These are phyloP conservation scores for Leavenworthia alabamica DNA, from an alignment of 345 rosid genomes.

Conservation along the genomic window DNA sequence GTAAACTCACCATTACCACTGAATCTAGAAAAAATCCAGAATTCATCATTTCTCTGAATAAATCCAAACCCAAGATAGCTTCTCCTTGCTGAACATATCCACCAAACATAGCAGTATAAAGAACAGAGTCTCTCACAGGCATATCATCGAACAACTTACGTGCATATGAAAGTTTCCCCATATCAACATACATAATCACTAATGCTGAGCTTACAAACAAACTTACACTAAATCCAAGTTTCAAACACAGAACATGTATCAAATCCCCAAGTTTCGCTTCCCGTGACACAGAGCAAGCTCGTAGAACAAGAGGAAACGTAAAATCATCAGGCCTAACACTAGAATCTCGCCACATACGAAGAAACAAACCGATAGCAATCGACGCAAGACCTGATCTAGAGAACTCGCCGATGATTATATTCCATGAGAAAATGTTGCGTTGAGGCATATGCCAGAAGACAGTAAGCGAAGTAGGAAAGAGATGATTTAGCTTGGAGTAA, in stretches of 20 bases:
- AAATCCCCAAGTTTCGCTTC: slow-evolving; percentile 24
- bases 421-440: slow-evolving; percentile 60
- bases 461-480: slow-evolving; percentile 37
- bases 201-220: slow-evolving; percentile 50
- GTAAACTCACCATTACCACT: slow-evolving; percentile 62
- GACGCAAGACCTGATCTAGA: slow-evolving; percentile 41
- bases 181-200: slow-evolving; percentile 36
- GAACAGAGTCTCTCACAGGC: slow-evolving; percentile 43
- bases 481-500: slow-evolving; percentile 43
- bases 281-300: slow-evolving; percentile 43
- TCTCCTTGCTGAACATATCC: slow-evolving; percentile 59
- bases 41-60: slow-evolving; percentile 43
- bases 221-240: slow-evolving; percentile 40
- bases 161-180: slow-evolving; percentile 30
- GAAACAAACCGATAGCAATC: slow-evolving; percentile 38
- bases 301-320: slow-evolving; percentile 56
- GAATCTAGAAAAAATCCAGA: slow-evolving; percentile 39
- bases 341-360: slow-evolving; percentile 40
- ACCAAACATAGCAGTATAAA: slow-evolving; percentile 57
- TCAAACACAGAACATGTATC: slow-evolving; percentile 43
- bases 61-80: slow-evolving; percentile 34
- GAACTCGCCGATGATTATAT: slow-evolving; percentile 57
- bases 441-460: slow-evolving; percentile 60
- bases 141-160: slow-evolving; percentile 51
- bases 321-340: slow-evolving; percentile 43